Base-by-base conservation (phyloP, 1,284 basidiomycete species). In the Cutaneotrichosporon sp. region DNA sequence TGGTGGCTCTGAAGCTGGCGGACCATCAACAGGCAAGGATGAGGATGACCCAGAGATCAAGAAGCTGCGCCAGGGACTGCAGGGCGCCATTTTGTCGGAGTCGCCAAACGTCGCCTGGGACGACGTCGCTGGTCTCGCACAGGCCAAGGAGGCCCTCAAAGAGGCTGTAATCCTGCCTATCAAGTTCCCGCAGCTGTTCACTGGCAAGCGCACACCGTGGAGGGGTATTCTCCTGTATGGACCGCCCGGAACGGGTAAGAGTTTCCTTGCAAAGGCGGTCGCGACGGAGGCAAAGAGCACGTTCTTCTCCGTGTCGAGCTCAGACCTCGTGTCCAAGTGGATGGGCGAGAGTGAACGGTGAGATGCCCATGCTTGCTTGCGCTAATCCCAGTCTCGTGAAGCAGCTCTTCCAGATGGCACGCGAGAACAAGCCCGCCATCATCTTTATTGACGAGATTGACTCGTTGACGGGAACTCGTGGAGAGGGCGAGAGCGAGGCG, bases 381-480 rank as follows among this genome's bases (percentile, higher is more conserved):
- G n/a, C 51, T 55, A 5, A 47, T 41, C 14, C 19, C 59, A 94
- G 92, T 65, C 80, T 97, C 58, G 94, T 98, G 46, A 94, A 92
- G 75, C 91, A 97, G 71, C 81, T 98, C 34, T 98, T 98, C 71
- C 84, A 90, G 62, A 89, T 98, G 82, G 96, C 94, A 1, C 83
- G 94, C 56, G 94, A 98, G 75, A 84, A 85, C 60, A 97, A 97
- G 72, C 94, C 94, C 2, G 85, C 92, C 4, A 98, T 98, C 75
- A 97, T 98, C 73, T 98, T 98, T 72, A 91, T 98, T 67, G 94
- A 98, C 73, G 94, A 98, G 71, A 90, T 98, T 39, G 94, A 98
- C 75, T 97, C 93, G 16, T 79, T 98, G 49, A 90, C 92, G 14
- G 92, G 96, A 1, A 89, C 92, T 22, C 83, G 94, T 70, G 92